These are phyloP conservation scores for Nepenthes gracilis DNA, from an alignment of 148 eudicot species.

Conservation along the genomic window DNA sequence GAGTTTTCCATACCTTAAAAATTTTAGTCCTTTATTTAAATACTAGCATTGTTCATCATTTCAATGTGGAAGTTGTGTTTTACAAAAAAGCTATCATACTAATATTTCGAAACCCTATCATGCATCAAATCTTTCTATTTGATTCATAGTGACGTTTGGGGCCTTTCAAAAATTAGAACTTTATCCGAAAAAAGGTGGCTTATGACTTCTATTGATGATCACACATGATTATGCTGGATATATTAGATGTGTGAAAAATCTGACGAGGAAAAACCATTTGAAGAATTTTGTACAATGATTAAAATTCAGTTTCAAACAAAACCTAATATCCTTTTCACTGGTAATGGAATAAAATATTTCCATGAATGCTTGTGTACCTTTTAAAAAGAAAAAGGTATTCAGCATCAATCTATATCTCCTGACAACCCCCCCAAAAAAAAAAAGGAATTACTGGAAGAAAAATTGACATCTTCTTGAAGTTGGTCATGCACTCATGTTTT, in stretches of 20 bases:
- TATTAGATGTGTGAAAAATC: neutral
- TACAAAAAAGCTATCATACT: neutral
- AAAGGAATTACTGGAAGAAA: neutral
- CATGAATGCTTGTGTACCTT: neutral
- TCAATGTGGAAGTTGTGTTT: slow-evolving; percentile 2
- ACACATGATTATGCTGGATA: neutral
- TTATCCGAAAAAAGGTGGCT: neutral
- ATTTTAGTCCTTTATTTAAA: neutral
- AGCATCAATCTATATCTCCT: neutral
- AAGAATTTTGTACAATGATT: neutral
- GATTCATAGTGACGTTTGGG: neutral
- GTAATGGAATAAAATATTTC: slow-evolving; percentile 7
- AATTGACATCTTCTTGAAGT: neutral
- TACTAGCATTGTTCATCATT: neutral
- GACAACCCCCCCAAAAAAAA: neutral
- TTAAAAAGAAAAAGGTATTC: neutral
- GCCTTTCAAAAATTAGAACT: neutral
- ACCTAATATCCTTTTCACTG: neutral
- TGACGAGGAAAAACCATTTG: neutral
- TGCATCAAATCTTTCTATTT: neutral
- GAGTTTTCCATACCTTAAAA: neutral
- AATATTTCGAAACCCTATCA: neutral
- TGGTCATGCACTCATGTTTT: neutral
- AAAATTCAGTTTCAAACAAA: slow-evolving; percentile 4
- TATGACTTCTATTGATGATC: neutral